Percentiles rank a stretch among this genome's conserved stretches.
These are phyloP conservation scores for Botrytis byssoidea DNA, from an alignment of 2,329 filamentous ascomycete genomes.

Conservation along the genomic window DNA sequence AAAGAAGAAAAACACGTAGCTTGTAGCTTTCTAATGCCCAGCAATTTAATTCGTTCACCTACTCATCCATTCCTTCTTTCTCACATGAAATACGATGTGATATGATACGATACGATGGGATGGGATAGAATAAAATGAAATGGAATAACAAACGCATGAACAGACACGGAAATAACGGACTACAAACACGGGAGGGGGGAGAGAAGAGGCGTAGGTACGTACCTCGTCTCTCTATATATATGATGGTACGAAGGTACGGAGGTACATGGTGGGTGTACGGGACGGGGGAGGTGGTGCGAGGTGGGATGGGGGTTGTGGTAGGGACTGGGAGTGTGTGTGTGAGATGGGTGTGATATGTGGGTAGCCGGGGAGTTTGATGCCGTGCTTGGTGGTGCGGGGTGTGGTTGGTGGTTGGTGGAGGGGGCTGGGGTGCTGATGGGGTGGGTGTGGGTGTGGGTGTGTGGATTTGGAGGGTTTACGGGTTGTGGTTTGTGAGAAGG, in stretches of 20 bases:
- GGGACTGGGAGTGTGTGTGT: background rate
- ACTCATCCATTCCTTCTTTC: background rate
- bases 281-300: too few species aligned
- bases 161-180: background rate
- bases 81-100: background rate
- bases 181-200: background rate
- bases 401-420: background rate
- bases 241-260: constrained; percentile 1
- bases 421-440: background rate
- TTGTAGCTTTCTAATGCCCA: background rate
- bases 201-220: constrained; percentile 11
- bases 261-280: background rate
- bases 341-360: background rate
- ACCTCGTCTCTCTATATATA: constrained; percentile 17
- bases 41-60: background rate
- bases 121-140: too few species aligned
- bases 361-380: background rate
- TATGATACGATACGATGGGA: background rate
- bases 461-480: background rate
- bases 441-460: background rate
- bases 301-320: background rate
- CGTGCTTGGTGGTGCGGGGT: background rate
- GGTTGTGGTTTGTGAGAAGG: background rate
- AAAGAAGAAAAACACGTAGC: too few species aligned
- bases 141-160: too few species aligned